phyloP scores from a whole-genome alignment of 768 basidiomycete genomes.

The Hypholoma sublateritium region DNA sequence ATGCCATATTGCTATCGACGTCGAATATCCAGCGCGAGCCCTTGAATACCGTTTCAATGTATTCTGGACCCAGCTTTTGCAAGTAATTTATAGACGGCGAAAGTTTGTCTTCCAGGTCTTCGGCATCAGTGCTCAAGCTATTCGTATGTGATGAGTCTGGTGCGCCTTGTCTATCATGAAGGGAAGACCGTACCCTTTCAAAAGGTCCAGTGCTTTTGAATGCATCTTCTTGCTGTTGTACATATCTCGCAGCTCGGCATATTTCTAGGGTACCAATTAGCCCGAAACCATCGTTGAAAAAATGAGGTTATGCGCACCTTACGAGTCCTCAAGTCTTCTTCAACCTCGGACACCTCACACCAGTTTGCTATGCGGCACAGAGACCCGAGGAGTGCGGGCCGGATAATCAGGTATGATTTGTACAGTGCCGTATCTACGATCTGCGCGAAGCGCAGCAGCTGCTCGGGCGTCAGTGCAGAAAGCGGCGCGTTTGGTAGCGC shows the following conservation, averaged over 20 bases:
- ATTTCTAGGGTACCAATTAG: constrained; percentile 62
- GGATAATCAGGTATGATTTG: constrained; percentile 84
- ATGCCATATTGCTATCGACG: constrained; percentile 66
- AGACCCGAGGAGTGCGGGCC: constrained; percentile 79
- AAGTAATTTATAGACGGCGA: constrained; percentile 85
- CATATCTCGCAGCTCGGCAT: constrained; percentile 83
- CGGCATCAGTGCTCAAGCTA: constrained; percentile 82
- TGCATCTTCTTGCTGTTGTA: constrained; percentile 98
- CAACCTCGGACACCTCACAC: constrained; percentile 85
- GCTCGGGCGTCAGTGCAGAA: constrained; percentile 72
- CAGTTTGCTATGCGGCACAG: constrained; percentile 92
- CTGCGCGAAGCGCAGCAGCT: constrained; percentile 86
- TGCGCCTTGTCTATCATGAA: not conserved
- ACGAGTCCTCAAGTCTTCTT: constrained; percentile 77
- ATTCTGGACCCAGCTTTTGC: constrained; percentile 83
- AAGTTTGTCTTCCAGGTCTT: constrained; percentile 76
- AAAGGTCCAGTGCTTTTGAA: constrained; percentile 74
- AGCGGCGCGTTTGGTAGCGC: constrained; percentile 76
- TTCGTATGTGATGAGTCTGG: not conserved
- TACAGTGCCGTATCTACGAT: constrained; percentile 95
- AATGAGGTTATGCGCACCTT: constrained; percentile 50
- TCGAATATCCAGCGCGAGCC: constrained; percentile 87
- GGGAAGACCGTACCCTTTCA: constrained; percentile 68
- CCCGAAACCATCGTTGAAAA: not conserved
- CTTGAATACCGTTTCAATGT: constrained; percentile 79